These are phyloP conservation scores for Punica granatum DNA, from an alignment of 345 rosid species.

Conservation along the genomic window DNA sequence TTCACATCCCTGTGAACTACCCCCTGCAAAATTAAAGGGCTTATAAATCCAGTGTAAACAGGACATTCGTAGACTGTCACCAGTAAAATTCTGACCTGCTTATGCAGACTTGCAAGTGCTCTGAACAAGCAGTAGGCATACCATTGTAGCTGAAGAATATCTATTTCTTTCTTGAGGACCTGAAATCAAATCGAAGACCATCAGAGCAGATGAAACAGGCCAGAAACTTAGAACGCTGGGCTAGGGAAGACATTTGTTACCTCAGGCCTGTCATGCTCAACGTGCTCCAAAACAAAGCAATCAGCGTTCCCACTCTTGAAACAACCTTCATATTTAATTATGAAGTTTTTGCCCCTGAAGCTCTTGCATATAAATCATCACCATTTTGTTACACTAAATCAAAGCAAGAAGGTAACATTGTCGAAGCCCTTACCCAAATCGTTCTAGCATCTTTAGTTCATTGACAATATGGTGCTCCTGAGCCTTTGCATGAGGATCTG, in stretches of 20 bases:
- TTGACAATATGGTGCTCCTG: constrained; percentile 57
- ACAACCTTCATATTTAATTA: constrained; percentile 73
- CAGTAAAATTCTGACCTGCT: constrained; percentile 42
- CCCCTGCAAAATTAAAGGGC: constrained; percentile 39
- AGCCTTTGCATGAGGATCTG: constrained; percentile 90
- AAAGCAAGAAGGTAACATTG: not conserved
- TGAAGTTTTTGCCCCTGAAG: constrained; percentile 72
- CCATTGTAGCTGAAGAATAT: constrained; percentile 60
- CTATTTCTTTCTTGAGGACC: constrained; percentile 68
- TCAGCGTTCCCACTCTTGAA: constrained; percentile 63
- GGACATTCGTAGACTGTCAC: constrained; percentile 3
- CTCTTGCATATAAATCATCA: not conserved
- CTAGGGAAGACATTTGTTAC: constrained; percentile 15
- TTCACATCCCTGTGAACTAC: constrained; percentile 93
- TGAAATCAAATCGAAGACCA: constrained; percentile 18
- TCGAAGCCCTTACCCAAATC: constrained; percentile 63
- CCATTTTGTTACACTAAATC: not conserved
- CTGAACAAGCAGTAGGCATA: constrained; percentile 85
- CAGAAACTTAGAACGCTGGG: not conserved
- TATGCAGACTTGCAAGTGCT: constrained; percentile 82
- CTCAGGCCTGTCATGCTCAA: constrained; percentile 95
- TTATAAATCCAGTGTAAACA: not conserved
- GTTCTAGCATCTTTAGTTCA: constrained; percentile 80
- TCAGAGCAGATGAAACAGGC: constrained; percentile 6
- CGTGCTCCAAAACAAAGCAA: constrained; percentile 86